Evolutionary conservation across 2,329 filamentous ascomycete genomes (phyloP).

Genomic region (Clonostachys sp.): DNA sequence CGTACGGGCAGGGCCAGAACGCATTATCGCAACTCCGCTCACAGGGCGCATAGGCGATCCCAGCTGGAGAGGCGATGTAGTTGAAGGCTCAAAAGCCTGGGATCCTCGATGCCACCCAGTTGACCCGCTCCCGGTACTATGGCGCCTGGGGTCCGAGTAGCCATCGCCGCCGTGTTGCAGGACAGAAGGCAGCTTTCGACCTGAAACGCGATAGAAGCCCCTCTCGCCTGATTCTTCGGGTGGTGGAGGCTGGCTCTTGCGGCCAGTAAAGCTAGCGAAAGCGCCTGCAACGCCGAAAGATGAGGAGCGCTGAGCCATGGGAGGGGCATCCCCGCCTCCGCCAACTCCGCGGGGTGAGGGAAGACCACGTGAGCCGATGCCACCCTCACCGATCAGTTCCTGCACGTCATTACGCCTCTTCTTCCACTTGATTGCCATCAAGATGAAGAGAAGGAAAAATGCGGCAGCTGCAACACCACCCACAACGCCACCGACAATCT

Average conservation of each 20-base stretch:
- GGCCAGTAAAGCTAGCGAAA: conserved; percentile 39
- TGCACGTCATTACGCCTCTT: conserved; percentile 33
- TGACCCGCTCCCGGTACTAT: conserved; percentile 38
- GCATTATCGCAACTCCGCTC: conserved; percentile 55
- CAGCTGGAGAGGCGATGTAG: conserved; percentile 36
- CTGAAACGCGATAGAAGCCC: conserved; percentile 62
- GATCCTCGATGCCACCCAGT: conserved; percentile 52
- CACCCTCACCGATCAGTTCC: neutral
- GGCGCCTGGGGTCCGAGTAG: conserved; percentile 43
- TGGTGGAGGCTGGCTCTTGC: conserved; percentile 21
- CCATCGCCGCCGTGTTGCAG: conserved; percentile 59
- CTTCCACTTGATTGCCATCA: conserved; percentile 52
- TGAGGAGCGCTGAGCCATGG: conserved; percentile 41
- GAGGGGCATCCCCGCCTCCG: neutral
- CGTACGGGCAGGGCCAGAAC: conserved; percentile 61
- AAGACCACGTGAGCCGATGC: neutral
- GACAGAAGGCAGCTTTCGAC: conserved; percentile 60
- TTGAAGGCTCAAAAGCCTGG: conserved; percentile 32
- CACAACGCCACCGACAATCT: conserved; percentile 51
- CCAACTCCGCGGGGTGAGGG: neutral
- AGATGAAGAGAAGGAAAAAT: conserved; percentile 46
- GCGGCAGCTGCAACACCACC: conserved; percentile 55
- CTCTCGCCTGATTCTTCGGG: conserved; percentile 39
- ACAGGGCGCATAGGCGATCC: conserved; percentile 56
- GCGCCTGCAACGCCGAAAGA: conserved; percentile 38